phyloP scores from a whole-genome alignment of 306 rosid genomes.

The Lathyrus oleraceus region DNA sequence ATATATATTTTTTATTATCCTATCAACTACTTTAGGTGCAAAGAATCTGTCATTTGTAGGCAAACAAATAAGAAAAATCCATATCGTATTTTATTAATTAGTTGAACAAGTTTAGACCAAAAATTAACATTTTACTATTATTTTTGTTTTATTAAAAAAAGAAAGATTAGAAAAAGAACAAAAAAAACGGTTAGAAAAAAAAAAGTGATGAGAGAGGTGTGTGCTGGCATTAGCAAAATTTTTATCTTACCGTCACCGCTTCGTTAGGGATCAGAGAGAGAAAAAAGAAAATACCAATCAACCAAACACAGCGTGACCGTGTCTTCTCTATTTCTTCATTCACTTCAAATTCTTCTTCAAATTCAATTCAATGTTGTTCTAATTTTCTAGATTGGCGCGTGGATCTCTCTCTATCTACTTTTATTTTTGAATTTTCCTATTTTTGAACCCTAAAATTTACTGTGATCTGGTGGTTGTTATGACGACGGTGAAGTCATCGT shows the following conservation, averaged over 20 bases:
- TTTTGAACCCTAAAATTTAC: conserved; percentile 40
- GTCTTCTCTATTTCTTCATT: neutral
- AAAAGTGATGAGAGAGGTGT: conserved; percentile 9
- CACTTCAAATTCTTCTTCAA: no score
- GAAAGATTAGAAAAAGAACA: no score
- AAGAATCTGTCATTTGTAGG: no score
- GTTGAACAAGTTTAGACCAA: no score
- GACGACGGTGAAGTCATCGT: conserved; percentile 75
- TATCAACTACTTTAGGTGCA: no score
- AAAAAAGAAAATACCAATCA: neutral
- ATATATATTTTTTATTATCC: no score
- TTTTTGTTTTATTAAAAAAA: no score
- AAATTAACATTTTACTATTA: no score
- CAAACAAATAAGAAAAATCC: no score
- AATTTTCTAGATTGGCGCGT: neutral
- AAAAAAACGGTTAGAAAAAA: neutral
- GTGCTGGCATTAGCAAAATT: conserved; percentile 36
- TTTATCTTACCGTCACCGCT: conserved; percentile 31
- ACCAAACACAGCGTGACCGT: neutral
- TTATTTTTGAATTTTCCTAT: neutral
- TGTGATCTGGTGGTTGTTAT: conserved; percentile 38
- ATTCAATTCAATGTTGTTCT: conserved; percentile 7
- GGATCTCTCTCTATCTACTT: conserved; percentile 36
- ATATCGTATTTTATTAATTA: no score
- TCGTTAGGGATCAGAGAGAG: conserved; percentile 35